These are phyloP conservation scores for Zhuliangozyma blackwelliae DNA, from an alignment of 1,139 yeast species.

Conservation along the genomic window DNA sequence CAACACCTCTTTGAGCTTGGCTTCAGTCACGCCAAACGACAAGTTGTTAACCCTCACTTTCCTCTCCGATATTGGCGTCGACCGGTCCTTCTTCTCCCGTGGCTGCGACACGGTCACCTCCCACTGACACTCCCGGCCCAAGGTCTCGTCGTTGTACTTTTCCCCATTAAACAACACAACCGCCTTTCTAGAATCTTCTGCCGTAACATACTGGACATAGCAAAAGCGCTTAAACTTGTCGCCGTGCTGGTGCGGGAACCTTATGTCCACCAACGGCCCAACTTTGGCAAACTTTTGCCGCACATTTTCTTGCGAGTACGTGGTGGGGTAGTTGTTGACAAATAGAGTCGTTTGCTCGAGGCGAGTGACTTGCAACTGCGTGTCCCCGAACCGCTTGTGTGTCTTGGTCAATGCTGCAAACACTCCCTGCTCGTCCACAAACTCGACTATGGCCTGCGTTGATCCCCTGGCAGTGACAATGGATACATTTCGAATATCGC, in stretches of 20 bases:
- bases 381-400: constrained; percentile 41
- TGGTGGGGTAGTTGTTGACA: constrained; percentile 73
- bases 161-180: constrained; percentile 39
- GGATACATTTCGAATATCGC: constrained; percentile 34
- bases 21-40: constrained; percentile 47
- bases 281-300: constrained; percentile 34
- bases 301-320: constrained; percentile 39
- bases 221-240: constrained; percentile 67
- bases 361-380: constrained; percentile 42
- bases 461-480: constrained; percentile 18
- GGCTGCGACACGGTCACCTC: constrained; percentile 54
- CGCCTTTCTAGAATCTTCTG: constrained; percentile 48
- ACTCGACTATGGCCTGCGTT: constrained; percentile 51
- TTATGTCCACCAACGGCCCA: constrained; percentile 49
- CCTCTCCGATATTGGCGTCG: constrained; percentile 14
- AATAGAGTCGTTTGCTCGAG: constrained; percentile 50
- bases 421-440: constrained; percentile 45
- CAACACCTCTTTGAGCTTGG: constrained; percentile 23
- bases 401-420: constrained; percentile 60
- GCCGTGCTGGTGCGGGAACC: constrained; percentile 64
- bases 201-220: constrained; percentile 55
- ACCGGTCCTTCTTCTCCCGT: constrained; percentile 8
- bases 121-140: constrained; percentile 26
- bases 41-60: constrained; percentile 63
- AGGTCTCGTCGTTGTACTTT: constrained; percentile 17